Percentiles rank a stretch among this genome's conserved stretches.
Conservation (phyloP, 23 red algal species). For the Gracilaria vermiculophylla region DNA sequence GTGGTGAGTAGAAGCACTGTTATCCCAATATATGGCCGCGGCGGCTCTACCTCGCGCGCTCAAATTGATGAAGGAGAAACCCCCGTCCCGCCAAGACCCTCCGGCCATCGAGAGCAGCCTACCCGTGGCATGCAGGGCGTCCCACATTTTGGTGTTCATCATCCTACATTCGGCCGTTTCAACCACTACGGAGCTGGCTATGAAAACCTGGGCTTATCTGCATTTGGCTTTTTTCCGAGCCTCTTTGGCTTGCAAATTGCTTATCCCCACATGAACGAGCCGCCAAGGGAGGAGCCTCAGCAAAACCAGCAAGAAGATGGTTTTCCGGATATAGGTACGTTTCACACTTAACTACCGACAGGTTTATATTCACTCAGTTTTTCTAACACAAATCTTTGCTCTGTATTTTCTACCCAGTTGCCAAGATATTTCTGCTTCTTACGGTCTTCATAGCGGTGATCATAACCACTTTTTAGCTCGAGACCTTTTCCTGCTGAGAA, state of each 20-base stretch:
- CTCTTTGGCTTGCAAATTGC: constrained; percentile 87
- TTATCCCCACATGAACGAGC: constrained; percentile 75
- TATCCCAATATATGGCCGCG: constrained; percentile 96
- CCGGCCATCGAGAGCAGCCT: constrained; percentile 45
- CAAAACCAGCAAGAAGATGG: constrained; percentile 42
- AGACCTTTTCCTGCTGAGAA: not conserved
- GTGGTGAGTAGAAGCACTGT: constrained; percentile 60
- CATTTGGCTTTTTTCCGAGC: constrained; percentile 77
- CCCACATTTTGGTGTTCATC: constrained; percentile 61
- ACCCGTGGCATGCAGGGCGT: constrained; percentile 16
- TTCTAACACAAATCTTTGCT: not conserved
- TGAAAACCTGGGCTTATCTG: constrained; percentile 38
- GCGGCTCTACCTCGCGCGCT: constrained; percentile 34
- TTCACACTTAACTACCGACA: not conserved
- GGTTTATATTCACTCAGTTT: not conserved
- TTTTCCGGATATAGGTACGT: constrained; percentile 36
- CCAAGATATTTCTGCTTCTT: constrained; percentile 55
- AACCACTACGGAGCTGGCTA: constrained; percentile 47
- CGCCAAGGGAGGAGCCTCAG: constrained; percentile 19
- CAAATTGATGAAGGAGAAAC: constrained; percentile 19
- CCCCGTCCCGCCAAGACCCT: constrained; percentile 54
- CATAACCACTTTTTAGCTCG: constrained; percentile 49
- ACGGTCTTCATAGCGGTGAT: constrained; percentile 54
- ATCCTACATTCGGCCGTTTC: constrained; percentile 61
- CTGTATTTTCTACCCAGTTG: constrained; percentile 1